Evolutionary conservation across 345 rosid genomes (phyloP).

Genomic region (Barbarea vulgaris): DNA sequence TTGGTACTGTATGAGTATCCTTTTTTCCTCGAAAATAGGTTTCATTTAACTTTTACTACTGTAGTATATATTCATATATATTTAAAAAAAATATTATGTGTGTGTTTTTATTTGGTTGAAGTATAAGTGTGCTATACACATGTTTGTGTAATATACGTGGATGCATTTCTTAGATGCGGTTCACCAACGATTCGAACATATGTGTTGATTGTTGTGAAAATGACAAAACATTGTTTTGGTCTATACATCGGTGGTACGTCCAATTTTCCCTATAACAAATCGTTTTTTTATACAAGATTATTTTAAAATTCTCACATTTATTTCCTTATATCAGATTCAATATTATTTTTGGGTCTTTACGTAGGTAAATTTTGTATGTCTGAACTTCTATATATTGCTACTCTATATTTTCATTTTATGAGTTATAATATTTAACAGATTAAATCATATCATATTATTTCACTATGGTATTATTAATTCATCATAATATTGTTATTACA

Average conservation of each 20-base stretch:
- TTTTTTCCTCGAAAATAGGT: background rate
- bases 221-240: background rate
- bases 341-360: background rate
- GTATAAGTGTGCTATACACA: background rate
- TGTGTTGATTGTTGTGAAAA: background rate
- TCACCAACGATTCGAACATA: background rate
- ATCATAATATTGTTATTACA: background rate
- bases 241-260: background rate
- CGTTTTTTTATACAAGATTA: background rate
- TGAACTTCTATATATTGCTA: background rate
- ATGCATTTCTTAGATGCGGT: constrained; percentile 2
- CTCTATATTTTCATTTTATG: background rate
- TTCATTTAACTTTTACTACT: background rate
- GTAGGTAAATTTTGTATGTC: background rate
- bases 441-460: background rate
- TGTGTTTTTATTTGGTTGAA: background rate
- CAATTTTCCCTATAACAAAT: background rate
- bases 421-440: background rate
- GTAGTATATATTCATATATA: background rate
- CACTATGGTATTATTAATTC: background rate
- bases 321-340: background rate
- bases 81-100: background rate
- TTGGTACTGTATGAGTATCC: background rate
- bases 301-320: background rate
- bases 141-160: background rate